Conservation (phyloP, 2,329 filamentous ascomycete genomes). For the Neophaeococcomyces mojaviensis region DNA sequence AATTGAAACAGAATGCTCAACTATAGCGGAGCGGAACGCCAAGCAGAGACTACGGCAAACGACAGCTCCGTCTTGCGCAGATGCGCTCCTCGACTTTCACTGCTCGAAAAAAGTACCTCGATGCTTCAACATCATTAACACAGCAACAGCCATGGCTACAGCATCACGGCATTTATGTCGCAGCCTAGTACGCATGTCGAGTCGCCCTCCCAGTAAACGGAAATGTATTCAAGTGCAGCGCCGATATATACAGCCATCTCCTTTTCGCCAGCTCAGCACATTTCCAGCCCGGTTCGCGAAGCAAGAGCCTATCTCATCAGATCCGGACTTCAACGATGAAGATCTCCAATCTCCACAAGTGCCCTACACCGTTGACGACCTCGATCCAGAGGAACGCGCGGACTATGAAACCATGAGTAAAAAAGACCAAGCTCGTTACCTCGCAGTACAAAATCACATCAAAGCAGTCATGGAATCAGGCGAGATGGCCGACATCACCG, state of each 20-base stretch:
- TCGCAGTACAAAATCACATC: conserved; percentile 20
- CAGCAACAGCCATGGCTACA: conserved; percentile 19
- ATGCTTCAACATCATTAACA: background rate
- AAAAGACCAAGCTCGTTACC: conserved; percentile 13
- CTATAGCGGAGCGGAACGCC: too few relatives aligned
- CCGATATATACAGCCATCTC: conserved; percentile 3
- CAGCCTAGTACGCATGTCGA: conserved; percentile 15
- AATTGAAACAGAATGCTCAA: too few relatives aligned
- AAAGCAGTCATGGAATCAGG: conserved; percentile 16
- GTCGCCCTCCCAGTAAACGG: conserved; percentile 16
- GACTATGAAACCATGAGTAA: conserved; percentile 20
- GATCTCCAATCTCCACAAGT: conserved; percentile 9
- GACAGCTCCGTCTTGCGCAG: conserved; percentile 1
- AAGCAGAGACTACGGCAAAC: background rate
- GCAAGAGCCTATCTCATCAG: conserved; percentile 1
- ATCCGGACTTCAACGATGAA: background rate
- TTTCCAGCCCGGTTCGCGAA: conserved; percentile 12
- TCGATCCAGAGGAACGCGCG: conserved; percentile 19
- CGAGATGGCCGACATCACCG: background rate
- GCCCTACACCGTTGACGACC: conserved; percentile 15
- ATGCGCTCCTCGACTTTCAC: background rate
- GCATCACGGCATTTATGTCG: conserved; percentile 21
- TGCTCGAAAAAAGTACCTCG: background rate
- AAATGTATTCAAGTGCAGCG: conserved; percentile 13
- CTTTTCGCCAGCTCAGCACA: conserved; percentile 16